Evolutionary conservation across 345 rosid genomes (phyloP), one percentile per base, ranked within the genome.

Genomic region (Noccaea bulbosa): DNA sequence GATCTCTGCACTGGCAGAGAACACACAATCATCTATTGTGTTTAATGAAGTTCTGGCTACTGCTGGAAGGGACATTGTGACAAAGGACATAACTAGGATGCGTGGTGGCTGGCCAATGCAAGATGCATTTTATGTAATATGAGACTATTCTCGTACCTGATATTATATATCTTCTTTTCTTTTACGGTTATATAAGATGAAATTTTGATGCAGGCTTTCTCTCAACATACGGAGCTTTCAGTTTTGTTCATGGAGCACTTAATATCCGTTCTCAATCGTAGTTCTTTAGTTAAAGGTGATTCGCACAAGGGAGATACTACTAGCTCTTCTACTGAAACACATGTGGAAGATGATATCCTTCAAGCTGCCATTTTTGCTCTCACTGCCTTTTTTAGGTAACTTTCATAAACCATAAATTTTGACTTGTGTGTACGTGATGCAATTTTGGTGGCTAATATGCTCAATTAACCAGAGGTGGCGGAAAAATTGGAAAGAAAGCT

Each of bases 41-140:
- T 91, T 93, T 65, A 79, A 85, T 72, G 97, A 91, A 82, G 94
- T 91, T 51, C 80, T 93, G 82, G 83, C 85, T 58, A 70, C 88
- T 77, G 92, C 98, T 69, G 97, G 86, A 74, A 87, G 75, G 86
- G 98, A 93, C 73, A 83, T 91, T 72, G 81, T 83, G 78, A 93
- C 98, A 11, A 93, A 93, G 86, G 97, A 93, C 79, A 88, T 93
- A 83, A 85, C 96, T 74, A 86, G 98, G 80, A 62, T 93, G 74
- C 96, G 97, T 77, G 97, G 97, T 75, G 98, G 98, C 75, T 93
- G 98, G 98, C 88, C 97, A 69, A 84, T 93, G 98, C 98, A 89
- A 76, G 96, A 93, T 78, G 94, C 87, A 69, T 93, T 93, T 76
- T 81, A 83, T 73, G 98, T 91, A 7, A 4, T 15, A 48, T 41